Evolutionary conservation across 2,329 filamentous ascomycete genomes (phyloP), one percentile per base, ranked within the genome.

Genomic region (Calonectria multiphialidica): DNA sequence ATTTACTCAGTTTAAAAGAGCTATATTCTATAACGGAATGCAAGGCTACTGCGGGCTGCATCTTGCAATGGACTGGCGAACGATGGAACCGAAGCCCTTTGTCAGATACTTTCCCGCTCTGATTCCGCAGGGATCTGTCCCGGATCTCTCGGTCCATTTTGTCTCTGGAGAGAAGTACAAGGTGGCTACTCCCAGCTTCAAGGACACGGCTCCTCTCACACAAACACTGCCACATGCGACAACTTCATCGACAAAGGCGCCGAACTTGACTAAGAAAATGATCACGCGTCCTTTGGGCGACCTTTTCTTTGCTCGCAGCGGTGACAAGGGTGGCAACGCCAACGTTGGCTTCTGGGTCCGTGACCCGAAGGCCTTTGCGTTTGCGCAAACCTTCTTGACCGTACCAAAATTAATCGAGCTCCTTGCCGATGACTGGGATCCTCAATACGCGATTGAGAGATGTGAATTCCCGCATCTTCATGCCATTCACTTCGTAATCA

Each of bases 401-500:
- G 76, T 76, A 3, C 71, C 77, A 5, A 81, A 79, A 16, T 74
- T 88, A 67, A 79, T 81, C 13, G 76, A 83, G 44, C 80, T 89
- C 1, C 79, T 88, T 1, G 86, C 82, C 0, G 80, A 85, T 12
- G 87, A 89, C 70, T 87, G 84, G 83, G 73, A 81, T 6, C 80
- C 84, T 30, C 73, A 75, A 18, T 85, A 83, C 72, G 80, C 77
- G 21, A 77, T 88, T 13, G 86, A 88, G 74, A 76, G 87, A 25
- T 86, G 86, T 50, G 87, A 88, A 78, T 87, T 88, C 64, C 79
- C 82, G 1, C 72, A 81, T 16, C 77, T 88, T 0, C 75, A 78
- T 49, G 84, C 85, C 0, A 83, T 88, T 16, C 83, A 89, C 71
- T 87, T 87, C 75, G 84, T 87, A 6, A 79, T 88, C 5, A 86